phyloP scores from a whole-genome alignment of 192 early-diverging fungal genomes.

The Thoreauomyces humboldtii region DNA sequence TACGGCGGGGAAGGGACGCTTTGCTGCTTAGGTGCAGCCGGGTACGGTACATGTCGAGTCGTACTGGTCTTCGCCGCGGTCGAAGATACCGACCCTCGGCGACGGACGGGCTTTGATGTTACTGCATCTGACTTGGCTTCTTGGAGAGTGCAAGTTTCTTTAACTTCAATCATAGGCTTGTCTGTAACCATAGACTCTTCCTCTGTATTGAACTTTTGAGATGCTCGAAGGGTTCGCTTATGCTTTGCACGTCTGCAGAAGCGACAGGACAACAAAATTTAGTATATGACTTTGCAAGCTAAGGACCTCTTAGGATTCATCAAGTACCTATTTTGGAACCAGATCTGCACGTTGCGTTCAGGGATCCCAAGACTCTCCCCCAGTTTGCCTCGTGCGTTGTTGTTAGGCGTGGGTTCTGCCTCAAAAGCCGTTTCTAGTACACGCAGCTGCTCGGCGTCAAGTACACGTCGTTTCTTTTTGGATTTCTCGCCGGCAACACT shows the following conservation, averaged over 20 bases:
- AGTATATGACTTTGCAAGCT: background rate
- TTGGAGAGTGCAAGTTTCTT: background rate
- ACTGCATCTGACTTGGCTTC: background rate
- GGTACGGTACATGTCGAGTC: background rate
- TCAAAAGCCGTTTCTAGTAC: conserved; percentile 11
- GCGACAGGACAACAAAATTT: no score
- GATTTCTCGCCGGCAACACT: no score
- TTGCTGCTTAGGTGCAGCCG: background rate
- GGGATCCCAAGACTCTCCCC: conserved; percentile 79
- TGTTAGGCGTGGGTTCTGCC: background rate
- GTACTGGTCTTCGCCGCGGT: background rate
- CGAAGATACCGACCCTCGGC: background rate
- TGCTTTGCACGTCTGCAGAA: background rate
- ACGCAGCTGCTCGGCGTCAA: background rate
- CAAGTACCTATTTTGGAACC: conserved; percentile 78
- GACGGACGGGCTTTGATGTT: background rate
- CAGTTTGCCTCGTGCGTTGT: conserved; percentile 29
- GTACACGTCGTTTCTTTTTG: conserved; percentile 5
- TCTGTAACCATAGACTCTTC: background rate
- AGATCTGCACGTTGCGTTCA: conserved; percentile 85
- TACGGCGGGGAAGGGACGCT: background rate
- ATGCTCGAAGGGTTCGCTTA: background rate
- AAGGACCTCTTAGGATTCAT: background rate
- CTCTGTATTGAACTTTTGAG: no score
- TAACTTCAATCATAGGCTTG: background rate